Conservation (phyloP, 2,329 filamentous ascomycete species). For the Endothia cerciana region DNA sequence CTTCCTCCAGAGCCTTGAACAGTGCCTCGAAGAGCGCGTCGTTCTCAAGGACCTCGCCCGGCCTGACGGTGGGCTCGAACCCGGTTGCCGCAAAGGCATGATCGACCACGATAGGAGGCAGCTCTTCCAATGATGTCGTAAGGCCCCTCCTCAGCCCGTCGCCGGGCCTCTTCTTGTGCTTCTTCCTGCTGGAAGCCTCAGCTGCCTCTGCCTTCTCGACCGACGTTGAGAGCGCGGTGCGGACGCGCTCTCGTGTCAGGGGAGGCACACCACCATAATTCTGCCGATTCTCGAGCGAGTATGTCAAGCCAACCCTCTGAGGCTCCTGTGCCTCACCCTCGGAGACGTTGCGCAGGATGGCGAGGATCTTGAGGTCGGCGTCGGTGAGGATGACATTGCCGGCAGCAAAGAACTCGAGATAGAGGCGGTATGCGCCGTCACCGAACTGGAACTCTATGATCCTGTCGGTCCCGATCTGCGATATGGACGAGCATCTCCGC, state of each 20-base stretch:
- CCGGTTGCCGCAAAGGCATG: conserved; percentile 74
- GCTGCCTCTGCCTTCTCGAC: conserved; percentile 60
- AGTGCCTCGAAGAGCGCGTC: conserved; percentile 68
- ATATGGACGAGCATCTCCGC: conserved; percentile 76
- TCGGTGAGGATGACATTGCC: conserved; percentile 96
- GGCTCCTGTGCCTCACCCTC: conserved; percentile 85
- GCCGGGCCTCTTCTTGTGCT: conserved; percentile 72
- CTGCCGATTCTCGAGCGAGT: conserved; percentile 80
- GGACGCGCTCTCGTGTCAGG: conserved; percentile 74
- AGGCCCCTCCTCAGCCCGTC: conserved; percentile 80
- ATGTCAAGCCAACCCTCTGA: conserved; percentile 75
- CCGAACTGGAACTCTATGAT: conserved; percentile 93
- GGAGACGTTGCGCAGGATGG: conserved; percentile 77
- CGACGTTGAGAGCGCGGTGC: conserved; percentile 68
- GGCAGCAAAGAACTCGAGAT: conserved; percentile 94
- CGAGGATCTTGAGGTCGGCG: conserved; percentile 77
- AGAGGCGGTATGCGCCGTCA: conserved; percentile 85
- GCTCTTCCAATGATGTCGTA: conserved; percentile 82
- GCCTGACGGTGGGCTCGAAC: conserved; percentile 71
- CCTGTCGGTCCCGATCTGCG: conserved; percentile 89
- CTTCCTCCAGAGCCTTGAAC: conserved; percentile 69
- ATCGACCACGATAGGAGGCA: conserved; percentile 85
- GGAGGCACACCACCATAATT: conserved; percentile 78
- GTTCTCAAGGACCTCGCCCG: conserved; percentile 71
- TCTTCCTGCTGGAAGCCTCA: conserved; percentile 57